Evolutionary conservation across 106 monocot genomes (phyloP).

Genomic region (Acorus calamus): DNA sequence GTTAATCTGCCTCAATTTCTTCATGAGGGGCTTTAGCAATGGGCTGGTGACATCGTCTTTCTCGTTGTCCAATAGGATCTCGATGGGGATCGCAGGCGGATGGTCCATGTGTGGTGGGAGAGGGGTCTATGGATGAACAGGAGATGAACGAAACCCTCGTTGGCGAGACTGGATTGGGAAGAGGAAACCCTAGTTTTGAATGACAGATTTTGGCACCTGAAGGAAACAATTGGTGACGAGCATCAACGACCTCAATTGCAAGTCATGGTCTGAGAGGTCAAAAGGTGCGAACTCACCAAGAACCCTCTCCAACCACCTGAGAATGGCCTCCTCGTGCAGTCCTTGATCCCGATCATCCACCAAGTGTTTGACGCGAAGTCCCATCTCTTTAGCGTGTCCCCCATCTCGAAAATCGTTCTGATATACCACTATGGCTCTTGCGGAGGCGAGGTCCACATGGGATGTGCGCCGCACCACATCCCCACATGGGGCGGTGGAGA

Average conservation of each 20-base stretch:
- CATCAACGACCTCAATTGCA: constrained; percentile 37
- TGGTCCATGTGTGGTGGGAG: neutral
- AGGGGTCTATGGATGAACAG: neutral
- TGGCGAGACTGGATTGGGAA: too few species aligned
- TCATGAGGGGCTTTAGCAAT: constrained; percentile 7
- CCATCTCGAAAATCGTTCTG: constrained; percentile 5
- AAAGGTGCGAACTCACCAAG: constrained; percentile 27
- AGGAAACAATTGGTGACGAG: constrained; percentile 35
- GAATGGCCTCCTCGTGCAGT: constrained; percentile 37
- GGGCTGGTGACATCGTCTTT: neutral
- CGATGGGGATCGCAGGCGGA: constrained; percentile 1
- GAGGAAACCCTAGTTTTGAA: too few species aligned
- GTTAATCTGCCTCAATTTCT: neutral
- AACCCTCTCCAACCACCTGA: constrained; percentile 23
- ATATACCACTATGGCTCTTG: constrained; percentile 44
- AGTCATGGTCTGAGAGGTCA: constrained; percentile 10
- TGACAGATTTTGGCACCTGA: too few species aligned
- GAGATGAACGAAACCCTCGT: too few species aligned
- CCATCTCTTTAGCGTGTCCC: constrained; percentile 15
- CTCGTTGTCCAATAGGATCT: constrained; percentile 5
- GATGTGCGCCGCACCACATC: constrained; percentile 28
- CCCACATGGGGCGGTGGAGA: constrained; percentile 32
- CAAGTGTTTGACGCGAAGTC: constrained; percentile 23
- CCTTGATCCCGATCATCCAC: constrained; percentile 26
- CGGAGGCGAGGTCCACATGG: constrained; percentile 32